phyloP scores from a whole-genome alignment of 2,329 filamentous ascomycete genomes.

The Akanthomyces dipterigenus region DNA sequence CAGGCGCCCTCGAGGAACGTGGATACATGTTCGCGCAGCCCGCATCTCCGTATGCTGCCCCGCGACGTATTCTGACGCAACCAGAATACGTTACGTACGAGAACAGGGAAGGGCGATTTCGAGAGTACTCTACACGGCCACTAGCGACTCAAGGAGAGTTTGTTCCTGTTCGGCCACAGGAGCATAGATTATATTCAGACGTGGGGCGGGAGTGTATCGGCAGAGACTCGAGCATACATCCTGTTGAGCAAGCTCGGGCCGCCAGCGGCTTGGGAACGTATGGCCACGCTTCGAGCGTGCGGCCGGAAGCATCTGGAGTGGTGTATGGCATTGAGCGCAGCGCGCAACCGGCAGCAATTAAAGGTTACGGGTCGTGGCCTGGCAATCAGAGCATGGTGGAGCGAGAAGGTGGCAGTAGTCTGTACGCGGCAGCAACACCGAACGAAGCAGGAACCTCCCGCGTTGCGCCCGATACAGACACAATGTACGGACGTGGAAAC shows the following conservation, averaged over 20 bases:
- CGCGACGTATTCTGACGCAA: conserved; percentile 54
- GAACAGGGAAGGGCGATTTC: conserved; percentile 47
- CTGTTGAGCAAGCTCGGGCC: conserved; percentile 38
- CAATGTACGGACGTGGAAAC: conserved; percentile 2
- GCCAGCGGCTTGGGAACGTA: conserved; percentile 34
- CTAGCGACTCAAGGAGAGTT: conserved; percentile 38
- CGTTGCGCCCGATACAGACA: neutral
- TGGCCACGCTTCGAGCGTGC: conserved; percentile 37
- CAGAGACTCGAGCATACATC: conserved; percentile 52
- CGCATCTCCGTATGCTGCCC: conserved; percentile 43
- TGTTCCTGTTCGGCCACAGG: conserved; percentile 38
- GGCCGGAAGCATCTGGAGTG: conserved; percentile 26
- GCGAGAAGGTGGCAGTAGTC: neutral
- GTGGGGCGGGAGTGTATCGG: conserved; percentile 46
- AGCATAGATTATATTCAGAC: conserved; percentile 38
- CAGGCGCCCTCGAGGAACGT: conserved; percentile 44
- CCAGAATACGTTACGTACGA: conserved; percentile 49
- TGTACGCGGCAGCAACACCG: neutral
- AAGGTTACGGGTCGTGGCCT: conserved; percentile 1
- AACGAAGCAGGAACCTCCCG: neutral
- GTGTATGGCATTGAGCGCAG: conserved; percentile 1
- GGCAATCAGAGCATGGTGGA: neutral
- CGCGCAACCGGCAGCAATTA: neutral
- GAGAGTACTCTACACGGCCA: conserved; percentile 51
- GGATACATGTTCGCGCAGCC: conserved; percentile 42